These are phyloP conservation scores for Suillus weaverae DNA, from an alignment of 768 basidiomycete species.

Conservation along the genomic window DNA sequence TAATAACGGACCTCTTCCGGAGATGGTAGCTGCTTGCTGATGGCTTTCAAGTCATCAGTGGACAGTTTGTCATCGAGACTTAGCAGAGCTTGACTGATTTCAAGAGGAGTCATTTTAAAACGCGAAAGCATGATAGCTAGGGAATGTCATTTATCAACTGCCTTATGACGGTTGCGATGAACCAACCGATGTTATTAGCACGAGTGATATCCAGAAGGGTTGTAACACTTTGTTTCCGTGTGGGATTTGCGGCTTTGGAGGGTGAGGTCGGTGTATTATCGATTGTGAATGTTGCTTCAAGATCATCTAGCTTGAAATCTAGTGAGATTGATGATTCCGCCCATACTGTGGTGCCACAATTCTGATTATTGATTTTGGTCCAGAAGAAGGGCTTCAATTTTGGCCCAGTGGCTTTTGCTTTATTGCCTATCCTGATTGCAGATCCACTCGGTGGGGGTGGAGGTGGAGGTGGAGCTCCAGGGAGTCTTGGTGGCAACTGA, in stretches of 20 bases:
- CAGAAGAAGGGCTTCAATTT: conserved; percentile 87
- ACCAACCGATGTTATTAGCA: conserved; percentile 80
- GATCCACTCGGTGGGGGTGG: conserved; percentile 23
- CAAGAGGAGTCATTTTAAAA: conserved; percentile 62
- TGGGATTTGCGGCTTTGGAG: conserved; percentile 40
- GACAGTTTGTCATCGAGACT: conserved; percentile 71
- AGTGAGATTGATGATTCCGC: conserved; percentile 46
- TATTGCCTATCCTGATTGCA: conserved; percentile 33
- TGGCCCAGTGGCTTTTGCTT: conserved; percentile 42
- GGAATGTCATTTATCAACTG: conserved; percentile 8
- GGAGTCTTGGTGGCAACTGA: conserved; percentile 36
- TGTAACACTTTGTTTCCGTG: conserved; percentile 60
- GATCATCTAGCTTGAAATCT: conserved; percentile 61
- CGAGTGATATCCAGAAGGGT: conserved; percentile 78
- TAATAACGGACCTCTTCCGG: conserved; percentile 66
- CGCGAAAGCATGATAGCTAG: conserved; percentile 83
- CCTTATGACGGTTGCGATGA: neutral
- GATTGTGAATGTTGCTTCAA: conserved; percentile 72
- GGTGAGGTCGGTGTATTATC: conserved; percentile 44
- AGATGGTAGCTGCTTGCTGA: conserved; percentile 76
- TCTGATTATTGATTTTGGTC: conserved; percentile 65
- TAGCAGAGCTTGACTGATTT: conserved; percentile 71
- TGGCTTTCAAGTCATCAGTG: conserved; percentile 73
- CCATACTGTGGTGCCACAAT: conserved; percentile 65
- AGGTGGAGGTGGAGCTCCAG: conserved; percentile 35